Conservation (phyloP, 2,329 filamentous ascomycete species). For the Thermoascus crustaceus region DNA sequence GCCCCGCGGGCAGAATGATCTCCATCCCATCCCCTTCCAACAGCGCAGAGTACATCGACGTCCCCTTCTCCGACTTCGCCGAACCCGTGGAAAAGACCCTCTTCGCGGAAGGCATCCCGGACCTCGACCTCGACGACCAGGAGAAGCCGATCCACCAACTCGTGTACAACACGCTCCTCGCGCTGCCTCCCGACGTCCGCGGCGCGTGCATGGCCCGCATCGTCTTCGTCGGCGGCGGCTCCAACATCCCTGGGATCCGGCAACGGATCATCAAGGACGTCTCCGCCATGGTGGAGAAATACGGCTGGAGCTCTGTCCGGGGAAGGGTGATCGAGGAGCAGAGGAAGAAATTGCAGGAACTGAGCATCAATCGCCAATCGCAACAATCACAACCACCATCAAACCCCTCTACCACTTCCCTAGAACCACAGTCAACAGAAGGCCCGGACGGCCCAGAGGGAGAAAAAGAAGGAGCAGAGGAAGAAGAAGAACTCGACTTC, state of each 20-base stretch:
- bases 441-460: too few species aligned
- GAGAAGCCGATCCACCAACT: constrained; percentile 71
- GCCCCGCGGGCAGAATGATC: constrained; percentile 28
- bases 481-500: constrained; percentile 41
- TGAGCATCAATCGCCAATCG: constrained; percentile 21
- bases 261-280: constrained; percentile 70
- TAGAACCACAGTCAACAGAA: too few species aligned
- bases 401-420: constrained; percentile 3
- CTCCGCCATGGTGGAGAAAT: constrained; percentile 53
- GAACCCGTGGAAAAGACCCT: constrained; percentile 68
- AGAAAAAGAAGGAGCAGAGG: too few species aligned
- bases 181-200: constrained; percentile 72
- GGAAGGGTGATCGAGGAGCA: constrained; percentile 55
- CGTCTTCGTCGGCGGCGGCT: constrained; percentile 73
- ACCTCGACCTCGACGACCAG: constrained; percentile 68
- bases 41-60: constrained; percentile 39
- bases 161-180: constrained; percentile 66
- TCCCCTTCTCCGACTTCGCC: constrained; percentile 64
- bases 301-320: constrained; percentile 70
- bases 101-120: constrained; percentile 50
- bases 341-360: constrained; percentile 36
- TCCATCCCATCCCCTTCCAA: constrained; percentile 38
- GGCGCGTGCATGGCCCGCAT: constrained; percentile 82
- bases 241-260: constrained; percentile 71
- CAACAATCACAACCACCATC: constrained; percentile 11